phyloP scores from a whole-genome alignment of 192 early-diverging fungal species.

The Endogone sp. region DNA sequence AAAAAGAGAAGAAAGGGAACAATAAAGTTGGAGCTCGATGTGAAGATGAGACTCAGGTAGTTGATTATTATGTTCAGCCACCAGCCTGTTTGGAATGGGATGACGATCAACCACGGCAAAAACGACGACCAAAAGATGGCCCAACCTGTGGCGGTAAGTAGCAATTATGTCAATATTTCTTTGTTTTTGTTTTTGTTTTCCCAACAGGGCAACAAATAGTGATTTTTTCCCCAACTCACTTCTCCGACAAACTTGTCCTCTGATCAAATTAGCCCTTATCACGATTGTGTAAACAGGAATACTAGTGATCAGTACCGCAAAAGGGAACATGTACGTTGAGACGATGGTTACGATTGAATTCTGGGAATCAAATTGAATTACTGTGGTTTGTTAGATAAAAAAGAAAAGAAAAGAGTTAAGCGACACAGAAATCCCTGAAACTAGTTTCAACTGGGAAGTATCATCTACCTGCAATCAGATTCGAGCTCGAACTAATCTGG shows the following conservation, averaged over 20 bases:
- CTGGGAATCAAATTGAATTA: neutral
- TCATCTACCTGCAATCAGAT: conserved; percentile 32
- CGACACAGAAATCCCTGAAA: no score
- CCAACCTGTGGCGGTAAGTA: conserved; percentile 14
- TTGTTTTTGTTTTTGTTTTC: no score
- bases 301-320: conserved; percentile 56
- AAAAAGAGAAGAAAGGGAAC: conserved; percentile 66
- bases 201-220: no score
- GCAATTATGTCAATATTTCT: neutral
- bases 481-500: conserved; percentile 30
- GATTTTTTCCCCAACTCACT: conserved; percentile 26
- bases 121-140: conserved; percentile 54
- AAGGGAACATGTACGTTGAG: conserved; percentile 48
- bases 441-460: no score
- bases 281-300: conserved; percentile 73
- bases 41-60: conserved; percentile 62
- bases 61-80: conserved; percentile 50
- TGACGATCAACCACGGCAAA: conserved; percentile 57
- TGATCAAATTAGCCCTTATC: conserved; percentile 52
- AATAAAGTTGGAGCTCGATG: conserved; percentile 64
- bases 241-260: conserved; percentile 40
- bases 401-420: no score
- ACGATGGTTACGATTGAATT: conserved; percentile 31
- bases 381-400: neutral
- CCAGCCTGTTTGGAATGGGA: conserved; percentile 65